A percentile compares a stretch with the other conserved stretches of the same genome.
These are phyloP conservation scores for Cytospora piceicola DNA, from an alignment of 2,329 filamentous ascomycete species.

Conservation along the genomic window DNA sequence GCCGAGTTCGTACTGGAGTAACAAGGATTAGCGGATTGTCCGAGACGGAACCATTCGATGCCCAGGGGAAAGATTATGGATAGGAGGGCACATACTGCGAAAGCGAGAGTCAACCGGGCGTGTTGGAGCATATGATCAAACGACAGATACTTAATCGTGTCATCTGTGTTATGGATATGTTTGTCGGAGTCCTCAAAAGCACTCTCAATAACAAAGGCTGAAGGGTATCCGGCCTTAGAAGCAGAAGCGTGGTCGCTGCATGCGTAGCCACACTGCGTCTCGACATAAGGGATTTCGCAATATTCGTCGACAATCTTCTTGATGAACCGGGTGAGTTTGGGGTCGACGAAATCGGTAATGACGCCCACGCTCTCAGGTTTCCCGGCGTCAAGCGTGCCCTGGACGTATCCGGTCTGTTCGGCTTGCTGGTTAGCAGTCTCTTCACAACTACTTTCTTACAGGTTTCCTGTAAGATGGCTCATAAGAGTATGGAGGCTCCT, in stretches of 20 bases:
- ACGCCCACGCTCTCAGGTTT: conserved; percentile 42
- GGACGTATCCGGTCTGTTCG: conserved; percentile 41
- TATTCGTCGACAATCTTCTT: conserved; percentile 42
- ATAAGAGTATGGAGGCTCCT: too few species aligned
- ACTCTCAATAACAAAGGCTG: conserved; percentile 76
- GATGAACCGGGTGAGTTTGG: conserved; percentile 43
- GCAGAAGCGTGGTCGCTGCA: conserved; percentile 77
- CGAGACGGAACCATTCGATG: too few species aligned
- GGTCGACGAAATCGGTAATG: conserved; percentile 46
- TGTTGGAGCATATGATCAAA: conserved; percentile 95
- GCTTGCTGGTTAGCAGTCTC: not conserved
- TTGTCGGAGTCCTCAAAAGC: conserved; percentile 68
- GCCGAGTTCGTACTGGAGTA: conserved; percentile 28
- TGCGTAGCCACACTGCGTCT: conserved; percentile 88
- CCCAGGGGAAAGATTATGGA: not conserved
- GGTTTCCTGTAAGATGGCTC: not conserved
- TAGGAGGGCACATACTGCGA: conserved; percentile 51
- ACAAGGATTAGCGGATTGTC: not conserved
- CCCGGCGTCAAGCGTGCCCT: conserved; percentile 33
- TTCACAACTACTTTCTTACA: not conserved
- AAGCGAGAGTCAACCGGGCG: conserved; percentile 78
- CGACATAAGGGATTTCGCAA: conserved; percentile 63
- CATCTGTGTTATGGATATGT: conserved; percentile 72
- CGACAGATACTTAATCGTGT: conserved; percentile 71
- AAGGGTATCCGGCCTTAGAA: conserved; percentile 74